Percentiles rank a stretch among this genome's conserved stretches.
phyloP scores from a whole-genome alignment of 148 eudicot species.

The Nepenthes gracilis region DNA sequence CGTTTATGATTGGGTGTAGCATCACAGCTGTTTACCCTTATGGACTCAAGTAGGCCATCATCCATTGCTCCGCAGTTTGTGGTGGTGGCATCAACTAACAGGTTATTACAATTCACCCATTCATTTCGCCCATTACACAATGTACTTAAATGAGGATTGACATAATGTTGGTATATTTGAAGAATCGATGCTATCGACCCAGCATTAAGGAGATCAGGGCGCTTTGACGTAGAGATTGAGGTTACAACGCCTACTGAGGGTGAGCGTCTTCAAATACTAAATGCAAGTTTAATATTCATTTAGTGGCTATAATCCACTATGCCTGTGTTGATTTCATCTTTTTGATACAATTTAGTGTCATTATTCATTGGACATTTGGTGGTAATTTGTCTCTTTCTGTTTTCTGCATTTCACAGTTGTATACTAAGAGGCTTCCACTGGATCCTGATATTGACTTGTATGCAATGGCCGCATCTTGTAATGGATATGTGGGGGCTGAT shows the following conservation, averaged over 20 bases:
- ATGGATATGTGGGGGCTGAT: slow-evolving; percentile 98
- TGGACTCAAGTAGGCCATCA: slow-evolving; percentile 63
- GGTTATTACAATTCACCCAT: slow-evolving; percentile 26
- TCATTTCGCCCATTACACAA: not conserved
- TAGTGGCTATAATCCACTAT: no score
- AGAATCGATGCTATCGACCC: slow-evolving; percentile 96
- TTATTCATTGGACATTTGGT: no score
- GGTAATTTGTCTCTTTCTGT: no score
- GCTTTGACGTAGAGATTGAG: slow-evolving; percentile 91
- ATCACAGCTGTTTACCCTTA: slow-evolving; percentile 72
- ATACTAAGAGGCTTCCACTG: slow-evolving; percentile 54
- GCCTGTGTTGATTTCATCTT: no score
- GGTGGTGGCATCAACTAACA: slow-evolving; percentile 96
- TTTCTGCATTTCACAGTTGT: slow-evolving; percentile 41
- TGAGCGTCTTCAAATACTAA: slow-evolving; percentile 73
- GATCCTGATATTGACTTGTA: slow-evolving; percentile 51
- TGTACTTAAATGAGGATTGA: slow-evolving; percentile 5
- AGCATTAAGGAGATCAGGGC: slow-evolving; percentile 87
- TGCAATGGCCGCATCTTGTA: slow-evolving; percentile 76
- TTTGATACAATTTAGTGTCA: no score
- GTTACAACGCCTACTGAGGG: slow-evolving; percentile 84
- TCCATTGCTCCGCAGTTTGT: slow-evolving; percentile 48
- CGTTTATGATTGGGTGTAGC: no score
- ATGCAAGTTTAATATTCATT: slow-evolving; percentile 41
- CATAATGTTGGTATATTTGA: slow-evolving; percentile 14